Base-by-base conservation (phyloP, 768 basidiomycete genomes). In the Paxillus involutus region DNA sequence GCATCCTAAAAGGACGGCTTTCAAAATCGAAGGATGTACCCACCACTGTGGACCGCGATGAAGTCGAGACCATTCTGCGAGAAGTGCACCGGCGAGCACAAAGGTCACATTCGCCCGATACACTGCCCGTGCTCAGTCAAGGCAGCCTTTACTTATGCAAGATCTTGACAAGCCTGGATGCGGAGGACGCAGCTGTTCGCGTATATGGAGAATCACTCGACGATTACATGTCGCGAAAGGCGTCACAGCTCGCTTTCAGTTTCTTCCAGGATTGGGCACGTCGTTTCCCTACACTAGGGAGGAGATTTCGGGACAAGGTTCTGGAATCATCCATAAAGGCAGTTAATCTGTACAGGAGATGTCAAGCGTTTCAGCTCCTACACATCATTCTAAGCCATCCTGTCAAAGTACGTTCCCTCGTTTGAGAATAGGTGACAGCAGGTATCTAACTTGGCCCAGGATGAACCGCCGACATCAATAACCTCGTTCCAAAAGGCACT, bases 211-310 rank as follows among this genome's bases (percentile, higher is more conserved):
- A 73, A 58, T 91, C 91, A 0, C 69, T 95, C 13, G 64, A 73
- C 16, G 91, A 96, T 67, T 95, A 91, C 63, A 75, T 88, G 54
- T 84, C 82, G 6, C 82, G 91, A 54, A 97, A 96, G 74, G 81
- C 84, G 42, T 94, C 92, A 3, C 75, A 80, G 29, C 77, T 95
- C 43, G 86, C 88, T 61, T 68, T 80, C 5, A 71, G 68, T 44
- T 94, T 94, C 75, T 88, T 98, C 75, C 77, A 83, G 44, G 89
- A 92, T 50, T 89, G 89, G 65, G 75, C 89, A 55, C 79, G 79
- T 17, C 84, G 89, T 37, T 81, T 81, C 69, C 84, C 90, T 0
- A 52, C 68, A 4, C 71, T 77, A 13, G 89, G 81, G 17, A 94
- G 92, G 89, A 66, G 59, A 35, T 68, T 94, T 19, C 81, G 85